Evolutionary conservation across 345 rosid genomes (phyloP), one percentile per base, ranked within the genome.

Genomic region (Combretum micranthum): DNA sequence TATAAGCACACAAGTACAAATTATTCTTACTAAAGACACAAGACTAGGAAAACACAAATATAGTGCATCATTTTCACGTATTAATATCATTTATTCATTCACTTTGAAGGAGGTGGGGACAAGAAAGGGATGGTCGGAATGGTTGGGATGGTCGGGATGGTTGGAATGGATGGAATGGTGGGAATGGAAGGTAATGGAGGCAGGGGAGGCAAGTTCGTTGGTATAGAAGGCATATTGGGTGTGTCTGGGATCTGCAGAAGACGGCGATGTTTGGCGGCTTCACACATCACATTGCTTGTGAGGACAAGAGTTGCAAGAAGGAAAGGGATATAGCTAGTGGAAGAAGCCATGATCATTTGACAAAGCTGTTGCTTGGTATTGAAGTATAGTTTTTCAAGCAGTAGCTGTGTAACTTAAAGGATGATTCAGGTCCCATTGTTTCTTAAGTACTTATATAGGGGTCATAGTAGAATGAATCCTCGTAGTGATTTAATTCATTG

Each of bases 321-420:
- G 57, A 48, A 16, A 23, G 53, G 8, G 53, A 54, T 16, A 39
- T 26, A 37, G 51, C 21, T 39, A 47, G 39, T 55, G 19, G 13
- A 16, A 54, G 66, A 47, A 54, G 66, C 48, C 66, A 63, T 63
- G 66, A 42, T 22, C 26, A 21, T 32, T 32, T 32, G 39, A 32
- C 9, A 32, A 46, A 46, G 61, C n/a, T 32, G 53, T 25, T 47
- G 47, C 17, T 48, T 15, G 18, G 42, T n/a, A 32, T 11, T 7
- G 39, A 4, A 25, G 9, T 7, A 21, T 20, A 15, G 14, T 37
- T 48, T 20, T 21, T 15, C 15, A 11, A 17, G 20, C 17, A 43
- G 60, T 43, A 42, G 16, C 15, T 12, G 45, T 42, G 18, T n/a
- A 4, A 48, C 20, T 19, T 25, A 19, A 47, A 19, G 42, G 60